Percentiles rank a stretch among this genome's conserved stretches.
Conservation (phyloP, 192 early-diverging fungal species). For the Mortierella hygrophila region DNA sequence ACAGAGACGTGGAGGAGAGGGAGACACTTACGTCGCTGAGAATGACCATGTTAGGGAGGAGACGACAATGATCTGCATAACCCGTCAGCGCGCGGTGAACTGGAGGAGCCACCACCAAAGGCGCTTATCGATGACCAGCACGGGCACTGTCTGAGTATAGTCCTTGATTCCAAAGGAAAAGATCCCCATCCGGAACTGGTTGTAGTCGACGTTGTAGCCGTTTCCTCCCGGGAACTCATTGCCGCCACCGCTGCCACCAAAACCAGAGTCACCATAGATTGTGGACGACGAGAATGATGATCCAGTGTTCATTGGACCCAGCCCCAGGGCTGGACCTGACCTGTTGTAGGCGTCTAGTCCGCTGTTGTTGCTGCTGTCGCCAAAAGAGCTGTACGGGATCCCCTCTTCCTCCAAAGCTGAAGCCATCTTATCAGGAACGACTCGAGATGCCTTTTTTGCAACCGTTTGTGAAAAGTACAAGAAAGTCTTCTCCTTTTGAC, state of each 20-base stretch:
- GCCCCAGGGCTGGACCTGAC: too few species aligned
- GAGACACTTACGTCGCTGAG: slow-evolving; percentile 6
- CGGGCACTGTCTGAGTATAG: slow-evolving; percentile 4
- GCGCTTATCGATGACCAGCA: neutral
- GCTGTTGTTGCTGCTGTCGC: too few species aligned
- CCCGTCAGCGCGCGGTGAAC: neutral
- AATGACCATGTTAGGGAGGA: neutral
- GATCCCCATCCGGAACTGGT: slow-evolving; percentile 11
- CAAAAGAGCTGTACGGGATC: too few species aligned
- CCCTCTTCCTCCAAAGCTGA: neutral
- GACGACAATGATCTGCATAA: slow-evolving; percentile 5
- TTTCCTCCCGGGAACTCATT: neutral
- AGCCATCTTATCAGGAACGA: neutral
- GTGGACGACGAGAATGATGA: neutral
- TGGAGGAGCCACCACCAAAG: neutral
- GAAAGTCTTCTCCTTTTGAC: too few species aligned
- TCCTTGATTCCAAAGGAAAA: slow-evolving; percentile 13
- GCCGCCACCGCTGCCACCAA: neutral
- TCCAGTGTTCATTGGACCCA: too few species aligned
- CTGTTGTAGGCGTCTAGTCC: too few species aligned
- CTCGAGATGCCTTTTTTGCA: neutral
- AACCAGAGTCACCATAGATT: neutral
- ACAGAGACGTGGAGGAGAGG: too few species aligned
- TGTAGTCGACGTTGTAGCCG: neutral
- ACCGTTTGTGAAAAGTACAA: too few species aligned